These are phyloP conservation scores for Metschnikowia lachancei DNA, from an alignment of 805 yeast genomes.

Conservation along the genomic window DNA sequence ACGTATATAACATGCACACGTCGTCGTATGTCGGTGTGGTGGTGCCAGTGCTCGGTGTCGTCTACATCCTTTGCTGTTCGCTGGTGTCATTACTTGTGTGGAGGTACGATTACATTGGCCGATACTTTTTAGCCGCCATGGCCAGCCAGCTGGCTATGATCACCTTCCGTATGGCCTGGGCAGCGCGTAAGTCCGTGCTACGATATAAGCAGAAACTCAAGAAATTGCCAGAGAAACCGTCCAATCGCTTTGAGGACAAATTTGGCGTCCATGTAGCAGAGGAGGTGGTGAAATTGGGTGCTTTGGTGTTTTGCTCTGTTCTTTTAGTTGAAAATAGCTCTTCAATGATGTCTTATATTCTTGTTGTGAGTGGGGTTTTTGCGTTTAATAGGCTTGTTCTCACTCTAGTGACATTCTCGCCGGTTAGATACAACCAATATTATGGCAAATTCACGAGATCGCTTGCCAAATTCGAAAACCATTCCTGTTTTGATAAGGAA, in stretches of 20 bases:
- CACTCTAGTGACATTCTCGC: conserved; percentile 13
- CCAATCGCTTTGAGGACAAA: conserved; percentile 6
- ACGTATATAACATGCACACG: conserved; percentile 4
- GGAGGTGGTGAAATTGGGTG: conserved; percentile 5
- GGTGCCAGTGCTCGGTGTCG: conserved; percentile 2
- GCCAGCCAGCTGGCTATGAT: conserved; percentile 9
- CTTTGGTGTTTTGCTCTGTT: conserved; percentile 4
- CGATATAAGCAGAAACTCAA: background rate
- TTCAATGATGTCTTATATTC: conserved; percentile 4
- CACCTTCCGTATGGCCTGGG: conserved; percentile 4
- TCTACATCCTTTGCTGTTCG: background rate
- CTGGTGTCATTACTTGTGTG: background rate
- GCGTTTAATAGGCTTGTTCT: conserved; percentile 14
- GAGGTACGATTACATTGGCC: background rate
- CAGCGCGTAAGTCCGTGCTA: conserved; percentile 8
- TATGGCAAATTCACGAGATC: conserved; percentile 11
- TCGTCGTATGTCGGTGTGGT: conserved; percentile 3
- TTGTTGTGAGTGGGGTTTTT: conserved; percentile 8
- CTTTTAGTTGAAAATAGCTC: background rate
- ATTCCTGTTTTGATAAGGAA: background rate
- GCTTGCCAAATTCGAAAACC: conserved; percentile 5
- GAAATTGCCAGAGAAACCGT: conserved; percentile 13
- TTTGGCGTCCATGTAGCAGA: conserved; percentile 13
- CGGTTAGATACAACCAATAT: conserved; percentile 8
- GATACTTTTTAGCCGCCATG: conserved; percentile 5